Base-by-base conservation (phyloP, 169 alveolate species). In the Cryptosporidium sp. region DNA sequence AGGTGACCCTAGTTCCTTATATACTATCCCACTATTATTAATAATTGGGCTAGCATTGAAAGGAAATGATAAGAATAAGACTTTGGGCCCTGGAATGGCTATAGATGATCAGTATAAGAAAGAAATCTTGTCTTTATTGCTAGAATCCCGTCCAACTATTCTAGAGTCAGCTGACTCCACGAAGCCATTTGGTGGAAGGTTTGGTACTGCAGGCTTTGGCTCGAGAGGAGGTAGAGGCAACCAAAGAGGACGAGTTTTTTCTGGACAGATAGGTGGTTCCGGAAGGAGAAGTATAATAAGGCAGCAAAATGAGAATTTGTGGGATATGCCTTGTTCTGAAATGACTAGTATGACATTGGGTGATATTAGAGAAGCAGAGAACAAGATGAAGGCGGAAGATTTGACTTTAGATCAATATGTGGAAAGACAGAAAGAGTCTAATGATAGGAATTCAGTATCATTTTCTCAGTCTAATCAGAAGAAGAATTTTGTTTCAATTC, bases 261-360 rank as follows among this genome's bases (percentile, higher is more conserved):
- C 67, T 7, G 68, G 75, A n/a, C 37, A 35, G 35, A 16, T 52
- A 7, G 48, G 39, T 59, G 71, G 86, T 14, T n/a, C 33, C 0
- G 70, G 67, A 1, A 80, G 75, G 21, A 71, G 85, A 51, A 80
- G 75, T 62, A 80, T 80, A 45, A 65, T 80, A 23, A 80, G 52
- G 39, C 80, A 62, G 6, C 59, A 41, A 21, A 55, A 80, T 65
- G 89, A 80, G 7, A 65, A 62, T 65, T 21, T 80, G 43, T 80
- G 89, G 89, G 89, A 80, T 23, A 80, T 80, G 89, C 89, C 89
- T 8, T 80, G 89, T 62, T 62, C 89, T 14, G 73, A 59, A 16
- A 80, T 59, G 80, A 52, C 33, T n/a, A 65, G 70, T 41, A 26
- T 80, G 62, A 80, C 89, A 16, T 65, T 80, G 69, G 89, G 89